Percentiles rank a stretch among this genome's conserved stretches.
Conservation (phyloP, 768 basidiomycete genomes). For the Rhizopogon salebrosus region DNA sequence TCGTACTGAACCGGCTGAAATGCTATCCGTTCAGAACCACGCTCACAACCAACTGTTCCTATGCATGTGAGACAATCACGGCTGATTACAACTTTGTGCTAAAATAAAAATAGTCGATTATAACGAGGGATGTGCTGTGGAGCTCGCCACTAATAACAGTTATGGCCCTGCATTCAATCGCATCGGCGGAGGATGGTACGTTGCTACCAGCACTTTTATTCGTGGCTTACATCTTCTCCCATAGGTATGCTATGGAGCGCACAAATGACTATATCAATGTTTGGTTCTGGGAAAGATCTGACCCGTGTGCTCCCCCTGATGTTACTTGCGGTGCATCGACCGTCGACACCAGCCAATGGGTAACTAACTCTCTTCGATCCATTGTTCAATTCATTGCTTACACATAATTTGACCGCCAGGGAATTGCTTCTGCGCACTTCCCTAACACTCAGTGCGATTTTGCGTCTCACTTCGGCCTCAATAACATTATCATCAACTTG, state of each 20-base stretch:
- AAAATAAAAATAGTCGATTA: not conserved
- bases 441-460: conserved; percentile 33
- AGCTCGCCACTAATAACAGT: conserved; percentile 8
- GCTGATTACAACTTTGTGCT: not conserved
- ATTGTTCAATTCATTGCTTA: not conserved
- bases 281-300: conserved; percentile 40
- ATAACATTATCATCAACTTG: conserved; percentile 38
- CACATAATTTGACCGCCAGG: conserved; percentile 14
- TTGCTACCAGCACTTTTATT: not conserved
- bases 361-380: conserved; percentile 14
- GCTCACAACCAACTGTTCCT: conserved; percentile 8
- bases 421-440: conserved; percentile 28
- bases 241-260: conserved; percentile 39
- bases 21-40: not conserved
- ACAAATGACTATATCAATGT: conserved; percentile 30
- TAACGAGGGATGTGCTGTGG: conserved; percentile 19
- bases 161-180: conserved; percentile 24
- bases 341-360: conserved; percentile 27
- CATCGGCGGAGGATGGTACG: conserved; percentile 35
- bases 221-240: not conserved
- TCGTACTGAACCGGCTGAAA: not conserved
- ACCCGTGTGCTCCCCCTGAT: conserved; percentile 18
- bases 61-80: not conserved
- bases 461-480: conserved; percentile 25
- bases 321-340: conserved; percentile 14